Conservation (phyloP, 768 basidiomycete genomes). For the Boletus sp. region DNA sequence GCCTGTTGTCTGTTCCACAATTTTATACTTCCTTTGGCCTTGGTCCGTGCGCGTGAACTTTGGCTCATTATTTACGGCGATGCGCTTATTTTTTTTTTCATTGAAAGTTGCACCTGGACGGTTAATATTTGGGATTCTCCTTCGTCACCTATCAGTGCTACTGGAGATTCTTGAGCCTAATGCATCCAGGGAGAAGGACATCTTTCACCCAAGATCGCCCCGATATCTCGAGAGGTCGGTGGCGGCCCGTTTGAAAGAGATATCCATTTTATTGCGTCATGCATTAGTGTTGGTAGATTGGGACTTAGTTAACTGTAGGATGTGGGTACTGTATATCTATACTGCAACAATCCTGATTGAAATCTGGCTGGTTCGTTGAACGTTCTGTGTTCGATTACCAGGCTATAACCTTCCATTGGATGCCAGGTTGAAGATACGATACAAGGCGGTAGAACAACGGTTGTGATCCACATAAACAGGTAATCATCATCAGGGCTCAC, state of each 20-base stretch:
- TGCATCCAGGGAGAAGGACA: constrained; percentile 53
- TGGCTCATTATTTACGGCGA: constrained; percentile 4
- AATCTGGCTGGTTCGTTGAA: background rate
- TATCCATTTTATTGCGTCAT: constrained; percentile 16
- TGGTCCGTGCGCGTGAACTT: constrained; percentile 57
- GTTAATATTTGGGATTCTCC: constrained; percentile 71
- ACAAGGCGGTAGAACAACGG: background rate
- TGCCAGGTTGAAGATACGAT: background rate
- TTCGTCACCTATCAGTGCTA: constrained; percentile 20
- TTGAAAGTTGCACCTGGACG: constrained; percentile 74
- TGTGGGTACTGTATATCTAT: background rate
- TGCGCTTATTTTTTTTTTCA: constrained; percentile 16
- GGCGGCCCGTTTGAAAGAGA: constrained; percentile 68
- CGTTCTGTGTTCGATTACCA: background rate
- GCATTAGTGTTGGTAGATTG: background rate
- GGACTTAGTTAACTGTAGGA: too few relatives aligned
- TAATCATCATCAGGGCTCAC: constrained; percentile 57
- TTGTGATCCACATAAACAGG: background rate
- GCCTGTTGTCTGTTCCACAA: constrained; percentile 21
- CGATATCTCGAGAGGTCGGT: constrained; percentile 43
- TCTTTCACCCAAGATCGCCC: constrained; percentile 70
- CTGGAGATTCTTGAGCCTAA: constrained; percentile 55
- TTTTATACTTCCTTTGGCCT: constrained; percentile 16
- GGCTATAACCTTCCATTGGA: background rate
- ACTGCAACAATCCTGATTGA: background rate